Evolutionary conservation across 495 filamentous ascomycete species (phyloP).

Genomic region (Trichocladium uniseriatum): DNA sequence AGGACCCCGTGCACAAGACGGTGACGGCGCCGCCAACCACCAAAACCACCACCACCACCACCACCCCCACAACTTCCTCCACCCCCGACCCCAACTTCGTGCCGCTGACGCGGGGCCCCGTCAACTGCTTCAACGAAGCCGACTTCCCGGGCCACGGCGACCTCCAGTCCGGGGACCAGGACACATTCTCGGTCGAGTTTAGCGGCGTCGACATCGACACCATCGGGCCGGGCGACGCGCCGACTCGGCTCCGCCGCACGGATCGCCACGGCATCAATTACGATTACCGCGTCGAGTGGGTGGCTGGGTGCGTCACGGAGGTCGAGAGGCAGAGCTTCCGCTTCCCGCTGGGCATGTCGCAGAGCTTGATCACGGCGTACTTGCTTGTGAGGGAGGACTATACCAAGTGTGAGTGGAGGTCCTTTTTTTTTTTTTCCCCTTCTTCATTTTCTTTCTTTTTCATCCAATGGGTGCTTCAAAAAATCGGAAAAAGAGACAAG

Average conservation of each 20-base stretch:
- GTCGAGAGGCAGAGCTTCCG: conserved; percentile 6
- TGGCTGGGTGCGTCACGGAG: conserved; percentile 4
- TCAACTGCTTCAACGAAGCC: conserved; percentile 8
- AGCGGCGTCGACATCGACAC: neutral
- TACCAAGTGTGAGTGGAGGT: conserved; percentile 4
- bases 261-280: conserved; percentile 3
- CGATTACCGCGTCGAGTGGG: conserved; percentile 6
- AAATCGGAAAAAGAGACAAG: neutral
- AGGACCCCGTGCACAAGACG: no score
- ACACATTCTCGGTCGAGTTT: conserved; percentile 1
- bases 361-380: conserved; percentile 3
- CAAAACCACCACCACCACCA: no score
- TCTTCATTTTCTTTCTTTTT: no score
- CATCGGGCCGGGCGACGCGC: conserved; percentile 3
- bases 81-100: neutral
- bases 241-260: neutral
- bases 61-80: neutral
- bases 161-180: conserved; percentile 2
- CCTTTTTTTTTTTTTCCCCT: neutral
- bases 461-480: neutral
- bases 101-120: conserved; percentile 2
- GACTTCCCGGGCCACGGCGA: conserved; percentile 9
- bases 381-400: conserved; percentile 9
- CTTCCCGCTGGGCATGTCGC: conserved; percentile 1
- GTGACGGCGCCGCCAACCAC: no score